A percentile compares a stretch with the other conserved stretches of the same genome.
Conservation (phyloP, 2,329 filamentous ascomycete genomes). For the Zopfia rhizophila region DNA sequence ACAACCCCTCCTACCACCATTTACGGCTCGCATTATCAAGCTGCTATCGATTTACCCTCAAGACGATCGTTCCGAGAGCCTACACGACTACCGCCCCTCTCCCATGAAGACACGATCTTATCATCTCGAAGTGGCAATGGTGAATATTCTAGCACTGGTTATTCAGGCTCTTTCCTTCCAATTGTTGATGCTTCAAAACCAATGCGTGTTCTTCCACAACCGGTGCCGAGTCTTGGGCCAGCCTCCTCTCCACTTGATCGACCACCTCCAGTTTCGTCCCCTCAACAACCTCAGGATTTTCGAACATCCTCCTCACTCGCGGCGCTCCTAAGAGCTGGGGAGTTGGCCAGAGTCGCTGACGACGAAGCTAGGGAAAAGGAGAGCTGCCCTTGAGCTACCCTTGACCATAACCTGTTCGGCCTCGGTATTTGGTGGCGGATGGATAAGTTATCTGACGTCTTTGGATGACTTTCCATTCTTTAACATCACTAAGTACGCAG, state of each 20-base stretch:
- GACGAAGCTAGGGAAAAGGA: slow-evolving; percentile 37
- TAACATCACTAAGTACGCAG: background rate
- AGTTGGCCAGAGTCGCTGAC: slow-evolving; percentile 48
- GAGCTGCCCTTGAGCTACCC: slow-evolving; percentile 29
- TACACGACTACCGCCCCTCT: slow-evolving; percentile 43
- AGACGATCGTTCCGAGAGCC: slow-evolving; percentile 43
- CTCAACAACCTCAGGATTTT: slow-evolving; percentile 38
- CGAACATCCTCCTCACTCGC: slow-evolving; percentile 48
- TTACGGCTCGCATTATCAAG: slow-evolving; percentile 34
- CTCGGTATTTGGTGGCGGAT: too few species aligned
- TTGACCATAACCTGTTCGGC: background rate
- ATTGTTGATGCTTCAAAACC: slow-evolving; percentile 44
- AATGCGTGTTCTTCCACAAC: slow-evolving; percentile 50
- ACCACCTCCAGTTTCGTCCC: slow-evolving; percentile 29
- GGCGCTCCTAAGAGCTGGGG: slow-evolving; percentile 50
- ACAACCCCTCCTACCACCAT: slow-evolving; percentile 31
- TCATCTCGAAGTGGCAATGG: slow-evolving; percentile 51
- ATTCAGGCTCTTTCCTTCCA: slow-evolving; percentile 27
- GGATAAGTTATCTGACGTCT: too few species aligned
- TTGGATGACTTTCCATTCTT: background rate
- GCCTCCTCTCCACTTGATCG: slow-evolving; percentile 45
- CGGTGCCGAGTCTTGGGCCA: slow-evolving; percentile 42
- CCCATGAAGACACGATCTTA: slow-evolving; percentile 52
- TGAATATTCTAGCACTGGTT: slow-evolving; percentile 25
- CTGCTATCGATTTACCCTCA: slow-evolving; percentile 40